A percentile compares a stretch with the other conserved stretches of the same genome.
These are phyloP conservation scores for Phytophthora melonis DNA, from an alignment of 352 stramenopile genomes.

Conservation along the genomic window DNA sequence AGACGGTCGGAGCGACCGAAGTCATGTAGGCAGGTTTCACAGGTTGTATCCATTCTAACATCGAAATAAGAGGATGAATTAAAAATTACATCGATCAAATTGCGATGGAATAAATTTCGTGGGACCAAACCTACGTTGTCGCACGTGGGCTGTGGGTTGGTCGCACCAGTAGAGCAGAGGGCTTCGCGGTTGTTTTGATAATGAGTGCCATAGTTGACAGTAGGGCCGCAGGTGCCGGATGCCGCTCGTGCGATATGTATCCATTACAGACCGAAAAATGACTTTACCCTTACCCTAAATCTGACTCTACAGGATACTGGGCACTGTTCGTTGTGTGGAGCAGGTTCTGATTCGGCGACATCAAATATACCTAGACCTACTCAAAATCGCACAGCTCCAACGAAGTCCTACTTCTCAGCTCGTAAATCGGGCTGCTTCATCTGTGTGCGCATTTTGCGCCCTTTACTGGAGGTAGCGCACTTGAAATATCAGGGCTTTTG, in stretches of 20 bases:
- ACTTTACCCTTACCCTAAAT: neutral
- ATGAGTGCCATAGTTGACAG: neutral
- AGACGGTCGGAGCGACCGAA: slow-evolving; percentile 3
- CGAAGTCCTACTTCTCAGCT: neutral
- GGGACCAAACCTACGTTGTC: neutral
- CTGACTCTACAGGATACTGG: neutral
- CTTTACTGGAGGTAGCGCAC: too few relatives aligned
- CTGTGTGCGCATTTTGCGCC: too few relatives aligned
- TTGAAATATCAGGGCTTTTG: too few relatives aligned
- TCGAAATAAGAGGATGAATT: neutral
- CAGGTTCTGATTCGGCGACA: neutral
- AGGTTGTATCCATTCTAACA: slow-evolving; percentile 1
- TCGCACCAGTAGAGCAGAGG: slow-evolving; percentile 10
- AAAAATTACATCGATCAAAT: slow-evolving; percentile 2
- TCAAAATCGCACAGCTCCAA: neutral
- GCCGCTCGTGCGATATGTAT: neutral
- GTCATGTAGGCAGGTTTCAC: slow-evolving; percentile 1
- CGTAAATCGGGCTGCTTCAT: too few relatives aligned
- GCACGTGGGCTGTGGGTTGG: neutral
- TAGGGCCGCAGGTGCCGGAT: neutral
- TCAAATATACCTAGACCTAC: neutral
- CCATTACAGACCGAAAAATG: neutral
- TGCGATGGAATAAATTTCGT: neutral
- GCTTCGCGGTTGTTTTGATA: slow-evolving; percentile 13
- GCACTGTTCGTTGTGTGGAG: neutral